Base-by-base conservation (phyloP, 2,329 filamentous ascomycete species). In the Mycosphaerella sp. region DNA sequence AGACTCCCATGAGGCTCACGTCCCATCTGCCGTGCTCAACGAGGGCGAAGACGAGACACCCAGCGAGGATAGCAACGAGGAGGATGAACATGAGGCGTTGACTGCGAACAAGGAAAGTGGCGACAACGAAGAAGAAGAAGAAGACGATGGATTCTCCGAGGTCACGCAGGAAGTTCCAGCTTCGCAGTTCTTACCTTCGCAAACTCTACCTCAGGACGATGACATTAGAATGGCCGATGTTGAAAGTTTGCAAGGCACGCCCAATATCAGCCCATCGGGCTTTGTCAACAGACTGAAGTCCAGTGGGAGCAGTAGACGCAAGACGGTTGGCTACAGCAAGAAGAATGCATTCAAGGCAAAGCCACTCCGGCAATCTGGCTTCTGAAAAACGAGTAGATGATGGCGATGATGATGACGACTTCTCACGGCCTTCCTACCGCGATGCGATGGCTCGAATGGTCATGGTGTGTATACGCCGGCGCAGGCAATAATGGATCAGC, bases 201-300 rank as follows among this genome's bases (percentile, higher is more conserved):
- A 38, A n/a, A 38, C 34, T 9, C 34, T n/a, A 7, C 31, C 14
- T n/a, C 43, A 43, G 17, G 44, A 42, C 4, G 23, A 42, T 6
- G 45, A 42, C 9, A 23, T 48, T n/a, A 29, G 17, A 10, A 53
- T 23, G 38, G 32, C 21, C 12, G 51, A 53, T 38, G 44, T 42
- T 11, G 45, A 53, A 21, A 53, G 51, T 14, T 36, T 53, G 51
- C 43, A 48, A 17, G 51, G 51, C 26, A 53, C 23, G 8, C 51
- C 51, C 10, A 47, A 39, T 14, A 23, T 53, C 31, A 40, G 43
- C 12, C 45, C 51, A 6, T 31, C 44, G 17, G 44, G 42, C n/a
- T 53, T 53, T 11, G 26, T 48, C 14, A 44, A 48, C 14, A 41
- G 39, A 41, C 39, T 47, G 14, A 53, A 47, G 31, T 47, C 45